Evolutionary conservation across 2,329 filamentous ascomycete genomes (phyloP), one percentile per base, ranked within the genome.

Genomic region (Chrysoporthe deuterocubensis): DNA sequence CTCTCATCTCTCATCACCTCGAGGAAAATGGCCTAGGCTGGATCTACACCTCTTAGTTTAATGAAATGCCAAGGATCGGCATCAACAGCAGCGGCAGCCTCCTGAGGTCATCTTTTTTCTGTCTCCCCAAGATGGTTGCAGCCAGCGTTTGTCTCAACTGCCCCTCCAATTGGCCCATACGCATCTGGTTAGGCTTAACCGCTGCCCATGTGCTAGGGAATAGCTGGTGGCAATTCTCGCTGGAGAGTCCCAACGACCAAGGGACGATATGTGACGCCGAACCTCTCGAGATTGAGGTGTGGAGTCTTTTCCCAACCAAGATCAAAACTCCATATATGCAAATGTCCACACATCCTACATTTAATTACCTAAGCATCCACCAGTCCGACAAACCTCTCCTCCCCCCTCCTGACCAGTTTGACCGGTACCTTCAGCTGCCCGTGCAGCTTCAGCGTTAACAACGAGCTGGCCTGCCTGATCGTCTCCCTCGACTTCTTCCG

Each of bases 371-470:
- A 63, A 5, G 43, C 32, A 59, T 78, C 73, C 63, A 79, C 69
- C 73, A 80, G 79, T 54, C 78, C 74, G 48, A 86, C 79, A 78
- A 94, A 94, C 73, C 85, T 85, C 82, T 94, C 92, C 71, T 85
- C 79, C 0, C 92, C 92, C 72, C 90, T 87, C 79, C 81, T 87
- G 11, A 92, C 89, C 71, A 95, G 78, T 71, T 91, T 80, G 52
- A 95, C 80, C 0, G 90, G 89, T 44, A 95, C 87, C 65, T 85
- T 81, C 6, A 81, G 80, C 32, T 78, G 81, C n/a, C 80, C 83
- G 42, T 88, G 83, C 77, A 95, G 81, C 79, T 93, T 92, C 72
- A 95, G 80, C 69, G 92, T 94, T 69, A 95, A 83, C 67, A 92
- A 78, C n/a, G 85, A 86, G 40, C 80, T 83, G 72, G 90, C 88